Evolutionary conservation across 441 rosid genomes (phyloP).

Genomic region (Populus hybrid): DNA sequence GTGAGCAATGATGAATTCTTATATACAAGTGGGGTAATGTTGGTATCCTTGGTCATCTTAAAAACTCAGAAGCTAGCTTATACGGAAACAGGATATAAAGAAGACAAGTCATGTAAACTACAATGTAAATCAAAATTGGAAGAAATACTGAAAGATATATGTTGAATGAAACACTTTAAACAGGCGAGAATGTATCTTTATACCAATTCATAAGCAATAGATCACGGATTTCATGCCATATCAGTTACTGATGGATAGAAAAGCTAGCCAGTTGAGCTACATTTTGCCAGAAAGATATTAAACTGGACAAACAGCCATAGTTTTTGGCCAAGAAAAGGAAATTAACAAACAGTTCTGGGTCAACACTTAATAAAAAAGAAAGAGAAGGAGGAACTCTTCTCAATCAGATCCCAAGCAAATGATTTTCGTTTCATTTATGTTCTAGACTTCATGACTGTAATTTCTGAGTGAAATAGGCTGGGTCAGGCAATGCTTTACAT

Average conservation of each 20-base stretch:
- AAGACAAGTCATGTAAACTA: slow-evolving; percentile 11
- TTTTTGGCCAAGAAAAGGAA: slow-evolving; percentile 1
- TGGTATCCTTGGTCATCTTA: not conserved
- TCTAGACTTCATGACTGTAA: not conserved
- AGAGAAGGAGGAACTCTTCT: not conserved
- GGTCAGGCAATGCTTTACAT: slow-evolving; percentile 6
- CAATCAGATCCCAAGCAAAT: slow-evolving; percentile 26
- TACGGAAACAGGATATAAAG: not conserved
- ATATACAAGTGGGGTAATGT: not conserved
- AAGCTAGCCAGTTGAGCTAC: slow-evolving; percentile 25
- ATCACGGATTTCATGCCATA: slow-evolving; percentile 22
- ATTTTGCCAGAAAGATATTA: slow-evolving; percentile 24
- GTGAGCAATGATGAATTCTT: not conserved
- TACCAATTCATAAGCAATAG: slow-evolving; percentile 21
- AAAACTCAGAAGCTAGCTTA: slow-evolving; percentile 4
- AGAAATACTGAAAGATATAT: not conserved
- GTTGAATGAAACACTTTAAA: not conserved
- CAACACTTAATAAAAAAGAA: not conserved
- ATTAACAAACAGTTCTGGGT: not conserved
- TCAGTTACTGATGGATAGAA: slow-evolving; percentile 9
- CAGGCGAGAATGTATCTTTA: slow-evolving; percentile 12
- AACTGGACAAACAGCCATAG: slow-evolving; percentile 16
- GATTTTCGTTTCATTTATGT: not conserved
- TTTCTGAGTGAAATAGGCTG: slow-evolving; percentile 14
- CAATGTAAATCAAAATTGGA: slow-evolving; percentile 13